Evolutionary conservation across 139 green algal genomes (phyloP).

Genomic region (Chlamydomonas incerta): DNA sequence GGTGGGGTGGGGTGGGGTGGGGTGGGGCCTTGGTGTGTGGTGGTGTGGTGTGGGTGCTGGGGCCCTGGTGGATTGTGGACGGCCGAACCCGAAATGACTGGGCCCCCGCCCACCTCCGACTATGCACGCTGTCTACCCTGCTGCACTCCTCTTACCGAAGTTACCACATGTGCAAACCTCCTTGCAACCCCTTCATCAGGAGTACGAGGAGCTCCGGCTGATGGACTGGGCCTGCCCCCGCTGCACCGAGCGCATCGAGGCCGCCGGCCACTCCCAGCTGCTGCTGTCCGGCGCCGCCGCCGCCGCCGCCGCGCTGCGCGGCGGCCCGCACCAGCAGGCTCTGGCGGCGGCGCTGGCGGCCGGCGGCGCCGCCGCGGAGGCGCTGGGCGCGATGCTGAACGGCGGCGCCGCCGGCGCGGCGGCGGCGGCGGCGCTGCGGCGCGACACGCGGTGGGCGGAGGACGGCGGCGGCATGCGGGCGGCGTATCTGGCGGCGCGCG

Average conservation of each 20-base stretch:
- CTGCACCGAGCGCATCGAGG: conserved; percentile 10
- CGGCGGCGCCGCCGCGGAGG: background rate
- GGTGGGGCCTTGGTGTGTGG: too few relatives aligned
- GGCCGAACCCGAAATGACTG: too few relatives aligned
- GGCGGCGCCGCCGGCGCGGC: background rate
- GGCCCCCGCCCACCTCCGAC: too few relatives aligned
- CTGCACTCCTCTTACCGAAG: too few relatives aligned
- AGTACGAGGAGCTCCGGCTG: conserved; percentile 52
- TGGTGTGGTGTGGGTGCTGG: too few relatives aligned
- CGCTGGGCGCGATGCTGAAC: background rate
- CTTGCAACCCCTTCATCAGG: too few relatives aligned
- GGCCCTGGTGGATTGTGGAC: too few relatives aligned
- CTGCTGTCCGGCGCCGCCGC: background rate
- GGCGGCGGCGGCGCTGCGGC: background rate
- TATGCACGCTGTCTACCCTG: too few relatives aligned
- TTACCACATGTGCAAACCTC: too few relatives aligned
- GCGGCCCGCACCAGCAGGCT: background rate
- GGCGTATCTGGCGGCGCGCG: conserved; percentile 12
- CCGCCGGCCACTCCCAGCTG: background rate
- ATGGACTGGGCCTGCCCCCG: conserved; percentile 60
- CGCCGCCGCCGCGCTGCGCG: too few relatives aligned
- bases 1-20: too few relatives aligned
- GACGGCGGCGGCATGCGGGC: conserved; percentile 3
- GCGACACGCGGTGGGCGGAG: background rate
- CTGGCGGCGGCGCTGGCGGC: background rate